Evolutionary conservation across 2,329 filamentous ascomycete species (phyloP), one percentile per base, ranked within the genome.

Genomic region (Fusarium equiseti): DNA sequence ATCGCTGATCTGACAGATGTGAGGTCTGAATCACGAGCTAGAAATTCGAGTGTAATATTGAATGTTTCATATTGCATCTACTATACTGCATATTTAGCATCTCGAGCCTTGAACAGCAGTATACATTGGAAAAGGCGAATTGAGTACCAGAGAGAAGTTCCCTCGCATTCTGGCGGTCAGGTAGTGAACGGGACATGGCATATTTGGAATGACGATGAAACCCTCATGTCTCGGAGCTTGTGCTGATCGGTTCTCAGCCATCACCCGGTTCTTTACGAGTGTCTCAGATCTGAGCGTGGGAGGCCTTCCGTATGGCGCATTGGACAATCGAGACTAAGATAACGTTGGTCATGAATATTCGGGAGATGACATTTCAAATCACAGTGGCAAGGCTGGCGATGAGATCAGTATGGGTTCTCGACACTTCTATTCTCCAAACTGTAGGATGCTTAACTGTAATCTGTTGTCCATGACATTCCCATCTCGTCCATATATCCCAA

Each of bases 191-290:
- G 52, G 40, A 29, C 29, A 44, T 44, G n/a, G 45, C 52, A 44
- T 27, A 48, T 46, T 27, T 40, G 53, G 68, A 71, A 68, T 64
- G 67, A 20, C 12, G n/a, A 59, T 63, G 63, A 70, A 59, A 71
- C 63, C 38, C 31, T 53, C 59, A 29, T 71, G 59, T 71, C 58
- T 70, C 35, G 50, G 53, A 68, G 57, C 13, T 20, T 46, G 45
- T 24, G 44, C 32, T 38, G 31, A 46, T 52, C 50, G n/a, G 12
- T 16, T 31, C 12, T 31, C 44, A 44, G 32, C 18, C 26, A 42
- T 42, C 44, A 9, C 9, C 45, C 6, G 20, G 18, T 20, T 32
- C 20, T 38, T 44, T 55, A 27, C 35, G 20, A 6, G 7, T 71
- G 45, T 71, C 63, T 64, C 44, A 44, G 26, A 68, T 55, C 13